Base-by-base conservation (phyloP, 257 asterid genomes). In the Echites panduratus region DNA sequence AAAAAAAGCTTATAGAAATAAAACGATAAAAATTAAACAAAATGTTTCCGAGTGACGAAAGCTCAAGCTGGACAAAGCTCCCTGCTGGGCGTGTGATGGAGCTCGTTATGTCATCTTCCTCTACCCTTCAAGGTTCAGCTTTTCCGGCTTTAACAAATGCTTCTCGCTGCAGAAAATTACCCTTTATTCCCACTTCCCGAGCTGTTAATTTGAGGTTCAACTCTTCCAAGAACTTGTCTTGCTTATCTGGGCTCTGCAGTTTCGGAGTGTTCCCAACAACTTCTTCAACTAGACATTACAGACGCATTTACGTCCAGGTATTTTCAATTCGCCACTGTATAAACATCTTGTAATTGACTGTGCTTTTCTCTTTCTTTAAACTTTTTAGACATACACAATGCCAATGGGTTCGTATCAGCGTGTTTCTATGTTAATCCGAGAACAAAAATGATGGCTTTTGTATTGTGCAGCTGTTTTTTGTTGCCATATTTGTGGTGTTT, bases 261-360 rank as follows among this genome's bases (percentile, higher is more conserved):
- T 74, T 49, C 48, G 70, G 69, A 22, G 72, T 64, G 68, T 76
- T 76, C 77, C 75, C 85, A 12, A 43, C 72, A 54, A 70, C 75
- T 48, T 75, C 72, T 78, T 54, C 70, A 20, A 44, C 35, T 26
- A 24, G 61, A 41, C 58, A 43, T 73, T 69, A 59, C 72, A 75
- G 79, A 65, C 85, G 79, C 76, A 77, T 59, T 66, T 78, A 81
- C 73, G 66, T 86, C 74, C 68, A 70, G 97, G 97, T 90, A 85
- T 70, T 85, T 67, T 61, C 41, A 38, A 66, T 74, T 68, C 3
- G 22, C 26, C 20, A 41, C 47, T 38, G 11, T 61, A 32, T 32
- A 61, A 61, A 3, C 50, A 47, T 12, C 10, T 20, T 20, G 61
- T 54, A n/a, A 22, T 9, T 56, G n/a, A 24, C 32, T 52, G 4